phyloP scores from a whole-genome alignment of 345 rosid genomes.

The Leavenworthia alabamica region DNA sequence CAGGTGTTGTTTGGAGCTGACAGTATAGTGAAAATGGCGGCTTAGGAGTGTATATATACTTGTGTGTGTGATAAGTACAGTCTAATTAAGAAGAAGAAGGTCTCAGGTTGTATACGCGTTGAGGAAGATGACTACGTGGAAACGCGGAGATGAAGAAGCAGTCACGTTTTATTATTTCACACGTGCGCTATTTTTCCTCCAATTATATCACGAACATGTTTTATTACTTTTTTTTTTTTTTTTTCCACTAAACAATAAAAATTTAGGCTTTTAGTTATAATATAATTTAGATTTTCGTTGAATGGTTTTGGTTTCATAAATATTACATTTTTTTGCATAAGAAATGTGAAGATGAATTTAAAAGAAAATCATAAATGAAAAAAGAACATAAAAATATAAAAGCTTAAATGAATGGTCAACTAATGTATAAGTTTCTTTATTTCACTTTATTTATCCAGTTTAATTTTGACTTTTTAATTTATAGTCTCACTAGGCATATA shows the following conservation, averaged over 20 bases:
- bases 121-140: constrained; percentile 18
- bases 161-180: constrained; percentile 5
- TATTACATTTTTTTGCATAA: neutral
- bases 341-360: neutral
- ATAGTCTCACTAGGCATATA: no score
- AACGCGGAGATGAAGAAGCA: constrained; percentile 9
- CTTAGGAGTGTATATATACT: constrained; percentile 20
- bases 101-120: constrained; percentile 27
- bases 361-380: neutral
- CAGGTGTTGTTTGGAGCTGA: constrained; percentile 4
- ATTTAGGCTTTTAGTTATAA: no score
- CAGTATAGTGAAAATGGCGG: constrained; percentile 24
- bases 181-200: constrained; percentile 18
- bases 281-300: neutral
- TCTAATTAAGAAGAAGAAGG: constrained; percentile 17
- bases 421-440: no score
- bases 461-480: no score
- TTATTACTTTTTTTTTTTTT: no score
- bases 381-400: neutral
- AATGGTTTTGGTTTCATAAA: neutral
- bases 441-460: no score
- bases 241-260: neutral
- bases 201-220: neutral
- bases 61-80: constrained; percentile 1
- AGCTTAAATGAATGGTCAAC: neutral